Evolutionary conservation across 805 yeast species (phyloP).

Genomic region (Hyphopichia homilentoma): DNA sequence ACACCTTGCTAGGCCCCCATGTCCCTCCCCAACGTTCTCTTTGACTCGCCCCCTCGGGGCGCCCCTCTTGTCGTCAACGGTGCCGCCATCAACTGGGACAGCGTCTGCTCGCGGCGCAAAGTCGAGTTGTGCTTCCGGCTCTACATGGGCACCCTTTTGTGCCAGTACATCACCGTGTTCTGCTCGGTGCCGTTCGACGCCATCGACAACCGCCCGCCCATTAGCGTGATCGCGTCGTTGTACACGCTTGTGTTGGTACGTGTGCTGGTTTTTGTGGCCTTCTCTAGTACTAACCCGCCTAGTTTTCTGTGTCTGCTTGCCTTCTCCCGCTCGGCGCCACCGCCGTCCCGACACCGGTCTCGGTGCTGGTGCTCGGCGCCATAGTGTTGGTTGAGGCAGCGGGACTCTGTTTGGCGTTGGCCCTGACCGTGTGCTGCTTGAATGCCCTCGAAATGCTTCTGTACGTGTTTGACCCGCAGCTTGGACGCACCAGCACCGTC

Average conservation of each 20-base stretch:
- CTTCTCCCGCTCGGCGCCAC: conserved; percentile 19
- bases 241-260: conserved; percentile 20
- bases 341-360: conserved; percentile 13
- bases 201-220: conserved; percentile 28
- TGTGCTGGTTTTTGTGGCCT: not conserved
- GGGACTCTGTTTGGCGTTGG: conserved; percentile 15
- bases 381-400: conserved; percentile 16
- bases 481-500: conserved; percentile 10
- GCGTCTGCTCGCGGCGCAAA: conserved; percentile 11
- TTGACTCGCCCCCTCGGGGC: conserved; percentile 14
- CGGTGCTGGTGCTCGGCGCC: conserved; percentile 13
- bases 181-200: conserved; percentile 31
- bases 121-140: conserved; percentile 10
- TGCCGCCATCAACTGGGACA: conserved; percentile 8
- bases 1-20: no score
- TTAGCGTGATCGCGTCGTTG: conserved; percentile 16
- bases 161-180: conserved; percentile 27
- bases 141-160: conserved; percentile 19
- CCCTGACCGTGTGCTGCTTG: conserved; percentile 17
- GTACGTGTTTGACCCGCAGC: conserved; percentile 17
- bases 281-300: not conserved
- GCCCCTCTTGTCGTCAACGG: conserved; percentile 9
- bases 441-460: conserved; percentile 20
- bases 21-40: conserved; percentile 13
- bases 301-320: conserved; percentile 8